Conservation (phyloP, 1,284 basidiomycete genomes). For the Leucocoprinus gongylophorus region DNA sequence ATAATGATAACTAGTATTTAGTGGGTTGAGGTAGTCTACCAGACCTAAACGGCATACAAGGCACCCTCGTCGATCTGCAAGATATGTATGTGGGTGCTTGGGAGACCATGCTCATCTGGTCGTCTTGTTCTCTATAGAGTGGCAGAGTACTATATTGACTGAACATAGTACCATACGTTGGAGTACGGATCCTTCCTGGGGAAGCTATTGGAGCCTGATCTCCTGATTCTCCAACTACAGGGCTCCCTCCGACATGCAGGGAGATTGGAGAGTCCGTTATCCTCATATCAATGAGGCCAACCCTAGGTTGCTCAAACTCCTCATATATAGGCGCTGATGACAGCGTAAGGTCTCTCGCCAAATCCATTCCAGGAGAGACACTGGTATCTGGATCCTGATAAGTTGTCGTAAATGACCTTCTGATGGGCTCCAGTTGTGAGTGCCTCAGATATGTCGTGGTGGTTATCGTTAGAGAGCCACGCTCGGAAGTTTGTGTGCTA, state of each 20-base stretch:
- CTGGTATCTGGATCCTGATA: background rate
- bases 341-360: background rate
- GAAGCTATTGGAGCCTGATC: background rate
- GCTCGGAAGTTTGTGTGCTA: background rate
- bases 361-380: background rate
- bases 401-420: background rate
- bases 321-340: background rate
- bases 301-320: background rate
- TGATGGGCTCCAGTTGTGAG: background rate
- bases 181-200: background rate
- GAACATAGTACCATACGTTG: background rate
- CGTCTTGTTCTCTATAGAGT: slow-evolving; percentile 4
- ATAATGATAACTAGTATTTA: background rate
- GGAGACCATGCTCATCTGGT: slow-evolving; percentile 3
- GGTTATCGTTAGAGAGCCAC: background rate
- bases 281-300: slow-evolving; percentile 5
- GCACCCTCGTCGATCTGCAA: background rate
- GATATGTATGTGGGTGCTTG: slow-evolving; percentile 6
- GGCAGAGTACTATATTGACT: slow-evolving; percentile 7
- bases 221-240: background rate
- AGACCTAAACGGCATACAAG: background rate
- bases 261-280: background rate
- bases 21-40: slow-evolving; percentile 4
- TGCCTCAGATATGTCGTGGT: background rate
- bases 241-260: background rate